A percentile compares a stretch with the other conserved stretches of the same genome.
Conservation (phyloP, 257 asterid species). For the Linaria vulgaris region DNA sequence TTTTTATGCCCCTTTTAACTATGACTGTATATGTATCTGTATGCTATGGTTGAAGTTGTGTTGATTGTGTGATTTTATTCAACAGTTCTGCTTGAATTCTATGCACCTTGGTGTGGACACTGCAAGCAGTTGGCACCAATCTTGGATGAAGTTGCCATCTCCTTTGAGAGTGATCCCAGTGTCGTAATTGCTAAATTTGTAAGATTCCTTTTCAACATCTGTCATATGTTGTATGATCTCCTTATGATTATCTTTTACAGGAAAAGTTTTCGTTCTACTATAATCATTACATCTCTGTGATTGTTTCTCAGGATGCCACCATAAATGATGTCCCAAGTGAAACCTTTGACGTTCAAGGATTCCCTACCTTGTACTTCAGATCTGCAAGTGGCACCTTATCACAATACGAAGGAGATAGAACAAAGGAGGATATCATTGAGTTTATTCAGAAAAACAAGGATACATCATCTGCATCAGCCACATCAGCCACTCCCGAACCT, state of each 20-base stretch:
- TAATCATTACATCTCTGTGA: neutral
- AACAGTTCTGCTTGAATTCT: conserved; percentile 71
- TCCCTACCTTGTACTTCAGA: conserved; percentile 77
- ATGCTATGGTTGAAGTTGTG: neutral
- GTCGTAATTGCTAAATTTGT: conserved; percentile 75
- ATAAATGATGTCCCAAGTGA: conserved; percentile 66
- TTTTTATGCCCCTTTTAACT: neutral
- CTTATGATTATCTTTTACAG: neutral
- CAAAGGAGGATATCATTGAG: conserved; percentile 64
- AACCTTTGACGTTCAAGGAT: conserved; percentile 61
- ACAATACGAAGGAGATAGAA: conserved; percentile 56
- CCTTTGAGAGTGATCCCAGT: conserved; percentile 53
- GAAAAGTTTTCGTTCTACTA: neutral
- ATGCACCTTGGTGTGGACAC: conserved; percentile 94
- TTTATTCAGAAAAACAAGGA: conserved; percentile 55
- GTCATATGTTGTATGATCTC: too few relatives aligned
- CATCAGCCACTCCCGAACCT: conserved; percentile 29
- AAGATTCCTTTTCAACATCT: conserved; percentile 18
- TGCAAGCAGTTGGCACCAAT: conserved; percentile 80
- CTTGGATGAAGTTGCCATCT: conserved; percentile 78
- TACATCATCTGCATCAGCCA: conserved; percentile 33
- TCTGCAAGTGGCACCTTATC: conserved; percentile 56
- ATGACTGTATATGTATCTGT: neutral
- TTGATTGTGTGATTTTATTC: neutral
- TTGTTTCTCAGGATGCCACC: conserved; percentile 62